A percentile compares a stretch with the other conserved stretches of the same genome.
phyloP scores from a whole-genome alignment of 2,329 filamentous ascomycete genomes.

The Conoideocrella luteorostrata region DNA sequence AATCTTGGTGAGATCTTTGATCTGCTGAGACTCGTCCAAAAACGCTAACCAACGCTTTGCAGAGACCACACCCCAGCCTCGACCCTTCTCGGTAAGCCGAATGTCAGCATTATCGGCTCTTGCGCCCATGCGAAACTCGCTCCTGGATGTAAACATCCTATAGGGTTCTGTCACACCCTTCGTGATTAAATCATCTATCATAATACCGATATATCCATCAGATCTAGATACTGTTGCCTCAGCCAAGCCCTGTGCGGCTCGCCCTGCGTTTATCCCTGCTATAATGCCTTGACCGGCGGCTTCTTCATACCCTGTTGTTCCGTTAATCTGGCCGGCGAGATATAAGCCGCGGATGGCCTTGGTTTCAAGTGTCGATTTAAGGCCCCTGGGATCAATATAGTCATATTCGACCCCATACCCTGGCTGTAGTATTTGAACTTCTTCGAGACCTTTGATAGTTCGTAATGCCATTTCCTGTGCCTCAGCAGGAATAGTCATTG shows the following conservation, averaged over 20 bases:
- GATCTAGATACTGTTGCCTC: constrained; percentile 67
- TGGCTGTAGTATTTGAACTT: constrained; percentile 85
- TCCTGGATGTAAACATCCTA: constrained; percentile 94
- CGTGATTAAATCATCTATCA: constrained; percentile 96
- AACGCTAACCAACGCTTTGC: constrained; percentile 72
- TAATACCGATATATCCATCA: constrained; percentile 95
- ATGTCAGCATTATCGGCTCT: constrained; percentile 91
- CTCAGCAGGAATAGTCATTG: constrained; percentile 89
- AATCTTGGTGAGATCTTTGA: constrained; percentile 56
- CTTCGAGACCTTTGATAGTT: constrained; percentile 81
- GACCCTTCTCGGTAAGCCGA: constrained; percentile 74
- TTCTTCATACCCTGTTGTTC: constrained; percentile 97
- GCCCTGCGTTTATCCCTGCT: constrained; percentile 88
- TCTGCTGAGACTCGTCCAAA: constrained; percentile 57
- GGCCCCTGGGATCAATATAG: constrained; percentile 87
- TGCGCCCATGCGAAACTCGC: constrained; percentile 89
- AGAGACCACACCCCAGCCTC: constrained; percentile 69
- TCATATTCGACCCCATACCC: constrained; percentile 98
- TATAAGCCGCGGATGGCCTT: constrained; percentile 86
- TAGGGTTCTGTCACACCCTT: constrained; percentile 97
- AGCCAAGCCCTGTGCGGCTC: constrained; percentile 61
- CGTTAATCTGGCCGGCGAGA: constrained; percentile 94
- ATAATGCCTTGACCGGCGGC: constrained; percentile 89
- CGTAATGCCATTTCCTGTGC: constrained; percentile 80
- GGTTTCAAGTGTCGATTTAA: constrained; percentile 86